Evolutionary conservation across 2,329 filamentous ascomycete genomes (phyloP).

Genomic region (Sporothrix brasiliensis): DNA sequence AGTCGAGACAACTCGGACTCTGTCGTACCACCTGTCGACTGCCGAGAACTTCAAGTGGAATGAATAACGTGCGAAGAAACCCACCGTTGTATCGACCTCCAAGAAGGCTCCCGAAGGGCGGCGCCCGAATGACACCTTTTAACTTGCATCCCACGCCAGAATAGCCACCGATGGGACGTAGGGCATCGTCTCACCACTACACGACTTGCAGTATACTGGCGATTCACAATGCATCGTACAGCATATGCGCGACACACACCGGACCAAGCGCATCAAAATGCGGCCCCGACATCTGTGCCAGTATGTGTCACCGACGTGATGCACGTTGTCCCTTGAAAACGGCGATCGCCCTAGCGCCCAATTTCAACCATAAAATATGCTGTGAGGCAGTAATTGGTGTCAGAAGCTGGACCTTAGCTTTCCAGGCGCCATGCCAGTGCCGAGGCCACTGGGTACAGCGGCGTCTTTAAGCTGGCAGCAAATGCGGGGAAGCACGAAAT

Average conservation of each 20-base stretch:
- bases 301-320: not conserved
- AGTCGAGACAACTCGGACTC: not conserved
- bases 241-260: no score
- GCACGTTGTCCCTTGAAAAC: not conserved
- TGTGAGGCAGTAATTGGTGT: constrained; percentile 1
- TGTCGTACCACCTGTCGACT: not conserved
- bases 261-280: no score
- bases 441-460: constrained; percentile 30
- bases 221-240: not conserved
- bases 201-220: no score
- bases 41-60: no score
- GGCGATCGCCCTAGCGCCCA: not conserved
- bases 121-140: no score
- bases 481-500: constrained; percentile 23
- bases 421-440: constrained; percentile 23
- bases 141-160: no score
- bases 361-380: not conserved
- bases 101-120: not conserved
- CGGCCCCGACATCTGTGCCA: no score
- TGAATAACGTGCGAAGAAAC: not conserved
- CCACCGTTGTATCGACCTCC: not conserved
- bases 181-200: constrained; percentile 8
- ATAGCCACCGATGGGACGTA: not conserved
- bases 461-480: not conserved
- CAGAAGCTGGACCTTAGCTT: constrained; percentile 23